Evolutionary conservation across 306 rosid species (phyloP).

Genomic region (Arachis stenosperma): DNA sequence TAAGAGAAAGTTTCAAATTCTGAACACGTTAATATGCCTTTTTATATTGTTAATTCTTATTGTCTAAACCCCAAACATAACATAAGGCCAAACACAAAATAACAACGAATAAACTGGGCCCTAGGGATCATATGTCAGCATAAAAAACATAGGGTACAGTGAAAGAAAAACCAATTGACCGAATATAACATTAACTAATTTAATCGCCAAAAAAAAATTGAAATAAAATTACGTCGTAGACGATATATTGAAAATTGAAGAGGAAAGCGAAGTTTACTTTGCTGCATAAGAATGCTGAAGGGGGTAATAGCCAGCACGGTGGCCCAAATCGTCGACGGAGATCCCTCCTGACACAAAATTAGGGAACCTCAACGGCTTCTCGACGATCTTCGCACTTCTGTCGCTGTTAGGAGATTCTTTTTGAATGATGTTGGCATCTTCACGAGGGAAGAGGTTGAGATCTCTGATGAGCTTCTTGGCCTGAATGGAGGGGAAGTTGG

Average conservation of each 20-base stretch:
- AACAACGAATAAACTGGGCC: neutral
- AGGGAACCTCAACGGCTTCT: slow-evolving; percentile 72
- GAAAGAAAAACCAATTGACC: neutral
- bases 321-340: slow-evolving; percentile 75
- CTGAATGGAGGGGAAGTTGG: slow-evolving; percentile 51
- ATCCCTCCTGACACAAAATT: slow-evolving; percentile 49
- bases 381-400: slow-evolving; percentile 53
- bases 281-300: slow-evolving; percentile 87
- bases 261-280: slow-evolving; percentile 31
- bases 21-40: neutral
- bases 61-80: too few species aligned
- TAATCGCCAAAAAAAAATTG: neutral
- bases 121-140: neutral
- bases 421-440: slow-evolving; percentile 61
- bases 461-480: slow-evolving; percentile 62
- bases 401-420: neutral
- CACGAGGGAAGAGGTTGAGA: slow-evolving; percentile 72
- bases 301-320: slow-evolving; percentile 87
- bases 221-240: neutral
- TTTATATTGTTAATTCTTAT: neutral
- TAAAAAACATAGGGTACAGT: neutral
- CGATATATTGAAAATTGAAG: neutral
- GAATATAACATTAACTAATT: too few species aligned
- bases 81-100: neutral
- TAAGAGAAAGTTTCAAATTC: neutral